Percentiles rank a stretch among this genome's conserved stretches.
These are phyloP conservation scores for Cercospora zeina DNA, from an alignment of 2,329 filamentous ascomycete genomes.

Conservation along the genomic window DNA sequence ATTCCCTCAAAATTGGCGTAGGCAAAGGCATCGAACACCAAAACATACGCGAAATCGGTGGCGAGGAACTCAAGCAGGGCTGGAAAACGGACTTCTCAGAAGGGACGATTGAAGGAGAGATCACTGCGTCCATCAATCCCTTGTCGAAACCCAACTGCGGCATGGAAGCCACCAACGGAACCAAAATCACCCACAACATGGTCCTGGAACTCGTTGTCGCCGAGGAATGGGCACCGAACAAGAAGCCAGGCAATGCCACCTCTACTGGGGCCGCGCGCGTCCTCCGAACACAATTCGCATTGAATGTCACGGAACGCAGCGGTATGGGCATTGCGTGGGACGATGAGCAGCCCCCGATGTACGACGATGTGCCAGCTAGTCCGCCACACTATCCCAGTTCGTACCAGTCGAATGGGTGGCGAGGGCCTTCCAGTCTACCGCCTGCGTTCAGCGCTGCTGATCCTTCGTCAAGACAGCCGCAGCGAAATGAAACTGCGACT, in stretches of 20 bases:
- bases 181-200: slow-evolving; percentile 79
- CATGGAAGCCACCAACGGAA: slow-evolving; percentile 70
- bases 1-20: slow-evolving; percentile 64
- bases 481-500: background rate
- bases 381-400: slow-evolving; percentile 62
- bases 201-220: slow-evolving; percentile 92
- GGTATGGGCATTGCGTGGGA: slow-evolving; percentile 96
- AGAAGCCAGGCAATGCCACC: slow-evolving; percentile 71
- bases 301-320: slow-evolving; percentile 76
- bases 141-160: slow-evolving; percentile 72
- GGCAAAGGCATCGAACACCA: slow-evolving; percentile 72
- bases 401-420: slow-evolving; percentile 2
- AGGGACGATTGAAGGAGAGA: slow-evolving; percentile 76
- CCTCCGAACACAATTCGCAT: slow-evolving; percentile 84
- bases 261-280: slow-evolving; percentile 90
- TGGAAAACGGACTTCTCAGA: slow-evolving; percentile 81
- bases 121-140: slow-evolving; percentile 63
- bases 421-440: background rate
- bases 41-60: slow-evolving; percentile 74
- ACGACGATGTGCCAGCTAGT: slow-evolving; percentile 86
- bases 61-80: slow-evolving; percentile 77
- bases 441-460: slow-evolving; percentile 3
- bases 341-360: slow-evolving; percentile 89
- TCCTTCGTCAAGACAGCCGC: background rate
- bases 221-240: slow-evolving; percentile 75